Base-by-base conservation (phyloP, 106 monocot genomes). In the Ottelia alismoides region DNA sequence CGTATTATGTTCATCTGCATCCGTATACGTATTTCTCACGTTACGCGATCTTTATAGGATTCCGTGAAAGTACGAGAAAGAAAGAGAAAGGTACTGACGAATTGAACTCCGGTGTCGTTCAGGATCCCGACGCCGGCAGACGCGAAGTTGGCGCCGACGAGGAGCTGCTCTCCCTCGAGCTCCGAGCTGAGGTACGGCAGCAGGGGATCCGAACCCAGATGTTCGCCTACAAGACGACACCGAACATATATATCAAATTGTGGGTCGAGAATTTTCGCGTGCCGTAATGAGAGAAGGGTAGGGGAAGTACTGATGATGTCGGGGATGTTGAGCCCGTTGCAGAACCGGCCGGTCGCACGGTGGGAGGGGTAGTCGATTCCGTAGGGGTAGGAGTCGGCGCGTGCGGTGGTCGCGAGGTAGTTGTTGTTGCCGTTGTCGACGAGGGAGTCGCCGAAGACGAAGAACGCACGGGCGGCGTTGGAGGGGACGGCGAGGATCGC, bases 351-450 rank as follows among this genome's bases (percentile, higher is more conserved):
- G 2, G 77, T 72, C 1, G 86, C 52, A 0, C 64, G 67, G 31
- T n/a, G n/a, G n/a, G n/a, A n/a, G n/a, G n/a, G n/a, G n/a, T n/a
- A n/a, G n/a, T n/a, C n/a, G n/a, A n/a, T n/a, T n/a, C n/a, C n/a
- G n/a, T n/a, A n/a, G n/a, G n/a, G n/a, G n/a, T n/a, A n/a, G n/a
- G n/a, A n/a, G n/a, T n/a, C n/a, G n/a, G n/a, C n/a, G n/a, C n/a
- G n/a, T n/a, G n/a, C n/a, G n/a, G n/a, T n/a, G n/a, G 86, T 81
- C 3, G 27, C 64, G 29, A 87, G 50, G 53, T 68, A 87, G 62
- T 87, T 78, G 66, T 87, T 87, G 74, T 87, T 87, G 56, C 86
- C 86, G 40, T 75, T 81, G 63, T 87, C 86, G 0, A 87, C 86
- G n/a, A n/a, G n/a, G n/a, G n/a, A n/a, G n/a, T n/a, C n/a, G n/a